Percentiles rank a stretch among this genome's conserved stretches.
Evolutionary conservation across 768 basidiomycete genomes (phyloP).

Genomic region (Boletus pseudo-olivaceus): DNA sequence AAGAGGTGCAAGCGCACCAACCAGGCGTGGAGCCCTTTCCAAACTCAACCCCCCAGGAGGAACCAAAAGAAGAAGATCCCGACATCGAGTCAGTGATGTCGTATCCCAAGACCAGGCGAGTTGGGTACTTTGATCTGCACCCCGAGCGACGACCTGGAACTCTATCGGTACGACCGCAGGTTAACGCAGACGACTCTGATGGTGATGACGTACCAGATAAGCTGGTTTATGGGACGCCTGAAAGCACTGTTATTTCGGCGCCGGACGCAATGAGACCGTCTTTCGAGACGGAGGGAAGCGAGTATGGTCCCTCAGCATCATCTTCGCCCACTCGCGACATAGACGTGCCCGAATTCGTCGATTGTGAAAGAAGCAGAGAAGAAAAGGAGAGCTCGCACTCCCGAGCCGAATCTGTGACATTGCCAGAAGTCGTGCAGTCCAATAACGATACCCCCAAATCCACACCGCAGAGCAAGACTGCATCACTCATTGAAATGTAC

Average conservation of each 20-base stretch:
- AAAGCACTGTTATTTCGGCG: constrained; percentile 12
- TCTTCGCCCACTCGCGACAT: constrained; percentile 27
- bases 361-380: constrained; percentile 20
- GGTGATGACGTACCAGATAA: constrained; percentile 35
- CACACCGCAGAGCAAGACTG: constrained; percentile 55
- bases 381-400: constrained; percentile 26
- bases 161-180: constrained; percentile 24
- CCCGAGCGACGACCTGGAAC: constrained; percentile 57
- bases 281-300: constrained; percentile 32
- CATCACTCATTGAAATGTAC: constrained; percentile 83
- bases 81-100: constrained; percentile 44
- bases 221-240: constrained; percentile 31
- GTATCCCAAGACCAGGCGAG: constrained; percentile 35
- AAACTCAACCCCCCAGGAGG: constrained; percentile 23
- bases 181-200: constrained; percentile 33
- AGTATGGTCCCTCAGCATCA: constrained; percentile 31
- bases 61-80: constrained; percentile 42
- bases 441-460: constrained; percentile 15
- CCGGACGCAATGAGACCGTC: constrained; percentile 30
- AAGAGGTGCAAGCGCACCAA: constrained; percentile 30
- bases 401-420: constrained; percentile 28
- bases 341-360: constrained; percentile 29
- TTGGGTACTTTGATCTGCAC: constrained; percentile 78
- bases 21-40: constrained; percentile 11
- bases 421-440: constrained; percentile 16